phyloP scores from a whole-genome alignment of 192 early-diverging fungal genomes.

The Jimgerdemannia flammicorona region DNA sequence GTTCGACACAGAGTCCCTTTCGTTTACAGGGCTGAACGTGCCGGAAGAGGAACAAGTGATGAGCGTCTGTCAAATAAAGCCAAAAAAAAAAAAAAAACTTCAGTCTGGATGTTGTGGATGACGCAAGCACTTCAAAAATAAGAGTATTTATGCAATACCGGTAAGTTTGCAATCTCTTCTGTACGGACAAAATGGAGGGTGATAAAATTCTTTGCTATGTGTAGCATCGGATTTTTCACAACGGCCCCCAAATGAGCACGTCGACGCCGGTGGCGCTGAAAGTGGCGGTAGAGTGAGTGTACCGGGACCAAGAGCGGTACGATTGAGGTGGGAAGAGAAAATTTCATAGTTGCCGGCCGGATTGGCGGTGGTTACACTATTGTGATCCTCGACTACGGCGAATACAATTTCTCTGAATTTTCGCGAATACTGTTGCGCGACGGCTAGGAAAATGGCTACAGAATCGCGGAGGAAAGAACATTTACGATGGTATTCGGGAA shows the following conservation, averaged over 20 bases:
- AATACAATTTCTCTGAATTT: not conserved
- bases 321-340: not conserved
- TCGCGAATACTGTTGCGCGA: not conserved
- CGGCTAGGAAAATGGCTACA: not conserved
- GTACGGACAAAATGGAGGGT: not conserved
- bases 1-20: not conserved
- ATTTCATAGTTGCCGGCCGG: not conserved
- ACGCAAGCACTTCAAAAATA: not conserved
- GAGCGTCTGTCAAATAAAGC: not conserved
- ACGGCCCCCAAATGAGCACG: not conserved
- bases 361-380: not conserved
- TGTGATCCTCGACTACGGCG: not conserved
- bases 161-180: not conserved
- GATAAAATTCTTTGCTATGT: not conserved
- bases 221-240: not conserved
- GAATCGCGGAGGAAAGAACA: not conserved
- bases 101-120: not conserved
- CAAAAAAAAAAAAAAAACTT: not conserved
- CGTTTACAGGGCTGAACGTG: not conserved
- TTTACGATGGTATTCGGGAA: not conserved
- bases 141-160: not conserved
- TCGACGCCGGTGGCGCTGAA: not conserved
- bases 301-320: not conserved
- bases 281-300: not conserved
- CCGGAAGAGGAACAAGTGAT: not conserved